Conservation (phyloP, 2,329 filamentous ascomycete genomes). For the Claviceps cyperi region DNA sequence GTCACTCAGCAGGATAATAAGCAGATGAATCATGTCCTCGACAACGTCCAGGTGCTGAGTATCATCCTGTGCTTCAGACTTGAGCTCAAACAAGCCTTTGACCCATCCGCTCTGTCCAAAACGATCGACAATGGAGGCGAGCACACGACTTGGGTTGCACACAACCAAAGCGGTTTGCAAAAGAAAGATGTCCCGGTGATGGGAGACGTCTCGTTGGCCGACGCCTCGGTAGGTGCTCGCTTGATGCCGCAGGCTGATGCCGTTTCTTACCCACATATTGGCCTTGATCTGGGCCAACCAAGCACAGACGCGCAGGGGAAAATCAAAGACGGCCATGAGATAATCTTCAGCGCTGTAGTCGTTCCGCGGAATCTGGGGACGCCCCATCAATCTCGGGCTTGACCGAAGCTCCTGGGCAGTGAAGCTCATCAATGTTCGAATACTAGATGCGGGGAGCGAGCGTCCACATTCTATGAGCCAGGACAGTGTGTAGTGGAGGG, state of each 20-base stretch:
- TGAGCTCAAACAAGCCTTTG: conserved; percentile 61
- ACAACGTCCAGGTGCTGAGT: conserved; percentile 79
- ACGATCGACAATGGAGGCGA: conserved; percentile 81
- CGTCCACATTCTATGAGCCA: conserved; percentile 90
- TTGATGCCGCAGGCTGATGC: conserved; percentile 88
- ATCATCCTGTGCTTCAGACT: conserved; percentile 67
- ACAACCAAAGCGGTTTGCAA: conserved; percentile 81
- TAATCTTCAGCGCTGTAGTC: conserved; percentile 59
- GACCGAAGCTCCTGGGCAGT: conserved; percentile 55
- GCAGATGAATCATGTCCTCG: conserved; percentile 87
- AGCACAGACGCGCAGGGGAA: conserved; percentile 79
- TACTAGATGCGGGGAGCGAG: conserved; percentile 50
- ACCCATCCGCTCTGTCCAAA: conserved; percentile 85
- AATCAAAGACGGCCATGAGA: conserved; percentile 79
- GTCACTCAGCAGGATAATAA: conserved; percentile 84
- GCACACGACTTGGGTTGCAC: conserved; percentile 67
- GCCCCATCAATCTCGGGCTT: conserved; percentile 47
- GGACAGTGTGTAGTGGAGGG: conserved; percentile 86
- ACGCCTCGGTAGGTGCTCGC: conserved; percentile 88
- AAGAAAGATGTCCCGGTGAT: conserved; percentile 89
- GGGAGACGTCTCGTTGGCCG: conserved; percentile 76
- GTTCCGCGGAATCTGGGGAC: conserved; percentile 39
- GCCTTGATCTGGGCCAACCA: conserved; percentile 98
- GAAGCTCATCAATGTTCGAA: conserved; percentile 58
- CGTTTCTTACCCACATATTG: conserved; percentile 96